Evolutionary conservation across 805 yeast genomes (phyloP), one percentile per base, ranked within the genome.

Genomic region (Candida bentonensis): DNA sequence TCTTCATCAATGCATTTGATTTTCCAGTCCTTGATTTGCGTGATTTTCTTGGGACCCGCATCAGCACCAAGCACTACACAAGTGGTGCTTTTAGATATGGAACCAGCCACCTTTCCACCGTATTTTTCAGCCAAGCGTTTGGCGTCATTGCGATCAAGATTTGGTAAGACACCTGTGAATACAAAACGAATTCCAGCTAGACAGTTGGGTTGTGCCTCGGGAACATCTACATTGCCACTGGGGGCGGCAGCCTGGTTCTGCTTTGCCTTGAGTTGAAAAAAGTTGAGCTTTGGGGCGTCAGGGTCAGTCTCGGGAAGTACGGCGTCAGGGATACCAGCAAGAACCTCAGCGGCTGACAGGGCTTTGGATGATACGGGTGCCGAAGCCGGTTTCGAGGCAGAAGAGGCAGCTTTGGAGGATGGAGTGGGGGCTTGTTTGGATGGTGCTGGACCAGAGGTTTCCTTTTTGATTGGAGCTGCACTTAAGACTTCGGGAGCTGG

Each of bases 31-130:
- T 76, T 79, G 51, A 94, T 89, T 55, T 79, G 84, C 53, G 76
- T 75, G 39, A 92, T 76, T 61, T 92, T 92, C n/a, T 86, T 78
- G 2, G 97, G 96, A 0, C 98, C 98, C 2, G 98, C 97, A 52
- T 92, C 96, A 43, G 73, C 86, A 4, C 98, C 98, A 23, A 92
- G 69, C 1, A 92, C 96, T 2, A 89, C 95, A 40, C 87, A 68
- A 21, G 86, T 74, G 0, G 98, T 92, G 55, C 81, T 84, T 9
- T 85, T 76, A 45, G 92, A 82, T 22, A 89, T 80, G 0, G 95
- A 74, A 53, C 84, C 78, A 0, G 66, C 84, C 15, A 89, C 94
- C 53, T 79, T 79, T 2, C 95, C 98, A 15, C 98, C 98, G 55
- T 89, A 86, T 50, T 73, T 71, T 53, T 84, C 79, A 3, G 96